These are phyloP conservation scores for Plectosphaerella plurivora DNA, from an alignment of 2,329 filamentous ascomycete genomes.

Conservation along the genomic window DNA sequence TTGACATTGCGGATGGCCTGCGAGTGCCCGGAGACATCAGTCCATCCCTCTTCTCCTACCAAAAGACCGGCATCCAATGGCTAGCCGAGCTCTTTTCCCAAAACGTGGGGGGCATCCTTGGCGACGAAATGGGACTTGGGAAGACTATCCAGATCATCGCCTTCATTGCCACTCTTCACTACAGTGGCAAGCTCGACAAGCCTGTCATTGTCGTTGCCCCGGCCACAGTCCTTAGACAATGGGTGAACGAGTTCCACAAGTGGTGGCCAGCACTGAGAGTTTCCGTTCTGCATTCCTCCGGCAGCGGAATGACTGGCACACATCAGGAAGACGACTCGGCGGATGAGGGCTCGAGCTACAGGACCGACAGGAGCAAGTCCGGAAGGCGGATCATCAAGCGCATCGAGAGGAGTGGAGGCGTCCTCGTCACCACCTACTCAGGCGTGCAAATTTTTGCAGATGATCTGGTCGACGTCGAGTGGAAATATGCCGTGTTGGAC, in stretches of 20 bases:
- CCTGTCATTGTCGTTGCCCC: slow-evolving; percentile 91
- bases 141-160: slow-evolving; percentile 74
- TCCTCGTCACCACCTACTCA: slow-evolving; percentile 92
- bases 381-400: slow-evolving; percentile 66
- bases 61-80: slow-evolving; percentile 97
- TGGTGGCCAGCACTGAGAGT: slow-evolving; percentile 99
- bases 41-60: slow-evolving; percentile 89
- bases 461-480: slow-evolving; percentile 75
- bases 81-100: slow-evolving; percentile 88
- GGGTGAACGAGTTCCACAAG: slow-evolving; percentile 96
- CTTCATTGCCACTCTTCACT: slow-evolving; percentile 85
- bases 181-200: slow-evolving; percentile 78
- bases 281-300: slow-evolving; percentile 90
- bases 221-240: slow-evolving; percentile 91
- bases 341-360: slow-evolving; percentile 32
- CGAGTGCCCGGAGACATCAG: slow-evolving; percentile 89
- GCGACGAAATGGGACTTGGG: slow-evolving; percentile 98
- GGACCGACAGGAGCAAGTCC: slow-evolving; percentile 25
- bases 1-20: slow-evolving; percentile 68
- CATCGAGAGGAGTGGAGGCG: slow-evolving; percentile 80
- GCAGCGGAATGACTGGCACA: slow-evolving; percentile 90
- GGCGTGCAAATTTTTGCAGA: slow-evolving; percentile 91
- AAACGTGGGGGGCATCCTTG: slow-evolving; percentile 87
- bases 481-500: slow-evolving; percentile 91
- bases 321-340: slow-evolving; percentile 49